A percentile compares a stretch with the other conserved stretches of the same genome.
Conservation (phyloP, 179 eudicot genomes). For the Vitellaria paradoxa region DNA sequence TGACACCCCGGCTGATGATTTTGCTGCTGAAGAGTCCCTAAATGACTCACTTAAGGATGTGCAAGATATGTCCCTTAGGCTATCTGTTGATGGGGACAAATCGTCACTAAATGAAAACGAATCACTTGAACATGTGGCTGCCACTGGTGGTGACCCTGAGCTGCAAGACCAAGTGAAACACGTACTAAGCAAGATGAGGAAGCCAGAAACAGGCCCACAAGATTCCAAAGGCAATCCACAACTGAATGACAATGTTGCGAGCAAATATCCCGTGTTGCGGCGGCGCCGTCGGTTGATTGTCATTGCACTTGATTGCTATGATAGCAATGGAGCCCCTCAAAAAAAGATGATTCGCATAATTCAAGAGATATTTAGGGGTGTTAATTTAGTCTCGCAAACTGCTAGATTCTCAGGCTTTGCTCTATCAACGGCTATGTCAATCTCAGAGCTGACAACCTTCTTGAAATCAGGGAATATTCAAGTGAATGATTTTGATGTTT, state of each 20-base stretch:
- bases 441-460: conserved; percentile 43
- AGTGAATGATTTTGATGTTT: conserved; percentile 64
- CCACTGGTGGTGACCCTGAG: conserved; percentile 25
- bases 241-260: conserved; percentile 21
- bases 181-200: conserved; percentile 53
- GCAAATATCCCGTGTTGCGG: conserved; percentile 61
- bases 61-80: conserved; percentile 66
- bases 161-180: conserved; percentile 64
- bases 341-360: conserved; percentile 47
- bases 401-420: conserved; percentile 58
- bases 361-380: conserved; percentile 51
- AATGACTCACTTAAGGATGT: conserved; percentile 70
- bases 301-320: conserved; percentile 67
- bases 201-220: conserved; percentile 28
- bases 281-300: conserved; percentile 48
- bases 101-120: conserved; percentile 33
- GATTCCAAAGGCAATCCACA: conserved; percentile 24
- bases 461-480: conserved; percentile 48
- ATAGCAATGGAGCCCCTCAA: conserved; percentile 48
- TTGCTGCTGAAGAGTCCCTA: conserved; percentile 38
- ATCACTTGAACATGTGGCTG: conserved; percentile 22
- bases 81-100: conserved; percentile 69
- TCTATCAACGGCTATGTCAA: conserved; percentile 67
- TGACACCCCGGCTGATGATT: conserved; percentile 61
- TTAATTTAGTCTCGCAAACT: conserved; percentile 44